These are phyloP conservation scores for Diaporthe ampelina DNA, from an alignment of 2,329 filamentous ascomycete genomes.

Conservation along the genomic window DNA sequence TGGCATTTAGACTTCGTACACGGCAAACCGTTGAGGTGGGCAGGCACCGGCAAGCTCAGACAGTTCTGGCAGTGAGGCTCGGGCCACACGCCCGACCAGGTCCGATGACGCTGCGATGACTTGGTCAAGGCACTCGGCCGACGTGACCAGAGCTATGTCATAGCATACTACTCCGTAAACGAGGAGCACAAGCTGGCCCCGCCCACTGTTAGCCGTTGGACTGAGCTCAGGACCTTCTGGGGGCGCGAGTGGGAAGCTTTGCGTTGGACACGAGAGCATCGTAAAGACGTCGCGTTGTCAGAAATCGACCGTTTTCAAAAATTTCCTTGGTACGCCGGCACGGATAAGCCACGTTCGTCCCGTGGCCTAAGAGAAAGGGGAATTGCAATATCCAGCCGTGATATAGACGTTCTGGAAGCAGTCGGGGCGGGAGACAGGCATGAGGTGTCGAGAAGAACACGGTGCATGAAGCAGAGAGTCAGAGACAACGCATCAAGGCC, in stretches of 20 bases:
- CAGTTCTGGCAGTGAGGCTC: neutral
- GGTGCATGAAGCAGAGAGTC: neutral
- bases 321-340: neutral
- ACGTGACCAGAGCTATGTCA: slow-evolving; percentile 10
- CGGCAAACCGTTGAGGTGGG: neutral
- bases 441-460: slow-evolving; percentile 18
- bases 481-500: slow-evolving; percentile 16
- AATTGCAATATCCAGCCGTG: neutral
- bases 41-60: neutral
- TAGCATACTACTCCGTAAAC: neutral
- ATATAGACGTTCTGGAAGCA: slow-evolving; percentile 25
- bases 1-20: neutral
- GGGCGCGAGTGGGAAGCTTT: neutral
- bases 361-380: neutral
- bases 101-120: slow-evolving; percentile 16
- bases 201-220: slow-evolving; percentile 29
- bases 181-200: slow-evolving; percentile 6
- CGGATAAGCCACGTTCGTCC: slow-evolving; percentile 18
- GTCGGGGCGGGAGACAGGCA: slow-evolving; percentile 17
- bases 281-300: neutral
- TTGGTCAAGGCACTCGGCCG: neutral
- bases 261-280: neutral
- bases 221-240: neutral
- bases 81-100: neutral
- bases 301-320: neutral